These are phyloP conservation scores for Alternaria incomplexa DNA, from an alignment of 2,329 filamentous ascomycete species.

Conservation along the genomic window DNA sequence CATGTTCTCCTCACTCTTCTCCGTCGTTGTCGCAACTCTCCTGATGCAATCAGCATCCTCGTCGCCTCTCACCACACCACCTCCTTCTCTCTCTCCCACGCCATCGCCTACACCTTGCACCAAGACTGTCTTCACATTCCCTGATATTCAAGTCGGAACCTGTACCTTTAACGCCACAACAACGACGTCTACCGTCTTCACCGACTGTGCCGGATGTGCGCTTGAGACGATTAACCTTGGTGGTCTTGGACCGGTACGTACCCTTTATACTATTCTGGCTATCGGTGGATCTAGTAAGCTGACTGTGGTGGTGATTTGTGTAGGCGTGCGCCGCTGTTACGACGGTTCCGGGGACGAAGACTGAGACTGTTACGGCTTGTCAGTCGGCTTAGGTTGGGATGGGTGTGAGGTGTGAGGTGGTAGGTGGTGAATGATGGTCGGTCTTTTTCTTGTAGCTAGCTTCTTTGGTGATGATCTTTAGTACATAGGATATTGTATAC, in stretches of 20 bases:
- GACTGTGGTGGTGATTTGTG: conserved; percentile 2
- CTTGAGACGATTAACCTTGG: conserved; percentile 14
- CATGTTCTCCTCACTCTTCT: background rate
- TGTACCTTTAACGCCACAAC: conserved; percentile 35
- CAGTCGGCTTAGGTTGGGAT: background rate
- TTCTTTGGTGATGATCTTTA: background rate
- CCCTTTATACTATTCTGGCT: background rate
- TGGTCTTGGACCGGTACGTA: conserved; percentile 2
- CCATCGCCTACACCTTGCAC: conserved; percentile 21
- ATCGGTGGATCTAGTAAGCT: background rate
- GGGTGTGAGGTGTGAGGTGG: background rate
- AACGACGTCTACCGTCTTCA: conserved; percentile 31
- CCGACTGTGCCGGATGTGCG: conserved; percentile 35
- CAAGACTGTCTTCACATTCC: conserved; percentile 20
- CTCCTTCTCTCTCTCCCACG: background rate
- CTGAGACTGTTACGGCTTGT: conserved; percentile 20
- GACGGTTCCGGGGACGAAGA: conserved; percentile 22
- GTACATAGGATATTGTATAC: background rate
- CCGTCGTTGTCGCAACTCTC: background rate
- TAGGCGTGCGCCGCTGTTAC: conserved; percentile 29
- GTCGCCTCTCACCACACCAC: background rate
- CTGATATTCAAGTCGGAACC: conserved; percentile 15
- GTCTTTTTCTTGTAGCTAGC: background rate
- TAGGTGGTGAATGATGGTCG: background rate
- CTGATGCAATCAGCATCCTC: background rate